Evolutionary conservation across 495 filamentous ascomycete species (phyloP), one percentile per base, ranked within the genome.

Genomic region (Podospora pseudopauciseta): DNA sequence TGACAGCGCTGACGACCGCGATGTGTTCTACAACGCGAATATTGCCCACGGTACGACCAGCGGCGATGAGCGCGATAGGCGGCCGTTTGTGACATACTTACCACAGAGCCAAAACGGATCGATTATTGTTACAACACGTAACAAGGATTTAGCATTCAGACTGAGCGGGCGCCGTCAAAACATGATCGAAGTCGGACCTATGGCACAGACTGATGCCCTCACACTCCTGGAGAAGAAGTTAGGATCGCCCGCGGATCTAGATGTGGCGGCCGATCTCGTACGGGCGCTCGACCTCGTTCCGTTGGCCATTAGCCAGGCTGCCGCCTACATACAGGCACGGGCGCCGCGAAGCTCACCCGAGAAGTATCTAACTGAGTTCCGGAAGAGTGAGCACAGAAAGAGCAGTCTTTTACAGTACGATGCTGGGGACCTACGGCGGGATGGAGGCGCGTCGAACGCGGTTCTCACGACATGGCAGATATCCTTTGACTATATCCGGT

Each of bases 231-330:
- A 73, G 64, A 68, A 72, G 44, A 73, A 75, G 44, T 67, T 81
- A 26, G 66, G 63, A 23, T 67, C 60, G 19, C 64, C 54, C 39
- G 34, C 64, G 27, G 70, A 75, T 63, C 16, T 57, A 11, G 58
- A 74, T 23, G 60, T 67, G 54, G 70, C 64, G 16, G 60, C 27
- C 16, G 61, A 77, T 27, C 77, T 85, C 1, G 70, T 76, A 18
- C 65, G 65, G 27, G 75, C 72, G 26, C 78, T 86, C 3, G 82
- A 83, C 15, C 77, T 67, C 58, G 77, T 86, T 67, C 82, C 85
- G 19, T 79, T 86, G 13, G 83, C 83, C 4, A 85, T 86, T 44
- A 75, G 74, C 15, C 83, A 86, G 71, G 83, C 82, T 4, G 81
- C 81, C 5, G 77, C 75, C 3, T 86, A 82, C 68, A 85, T 86